These are phyloP conservation scores for Extremus antarcticus DNA, from an alignment of 495 filamentous ascomycete genomes.

Conservation along the genomic window DNA sequence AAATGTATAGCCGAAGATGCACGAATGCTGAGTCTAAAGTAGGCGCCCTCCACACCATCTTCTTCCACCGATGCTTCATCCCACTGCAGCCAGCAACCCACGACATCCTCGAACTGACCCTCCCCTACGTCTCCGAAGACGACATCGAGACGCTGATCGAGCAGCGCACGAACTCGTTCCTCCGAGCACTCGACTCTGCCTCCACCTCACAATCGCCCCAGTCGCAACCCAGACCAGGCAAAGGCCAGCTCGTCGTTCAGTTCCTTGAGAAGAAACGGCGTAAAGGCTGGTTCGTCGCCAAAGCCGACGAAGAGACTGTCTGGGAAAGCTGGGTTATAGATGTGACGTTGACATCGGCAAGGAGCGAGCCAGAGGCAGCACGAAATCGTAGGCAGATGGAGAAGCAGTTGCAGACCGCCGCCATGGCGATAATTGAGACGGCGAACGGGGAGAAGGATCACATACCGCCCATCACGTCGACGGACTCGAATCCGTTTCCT, in stretches of 20 bases:
- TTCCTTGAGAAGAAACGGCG: slow-evolving; percentile 89
- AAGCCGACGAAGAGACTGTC: slow-evolving; percentile 81
- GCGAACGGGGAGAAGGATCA: slow-evolving; percentile 88
- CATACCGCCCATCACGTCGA: slow-evolving; percentile 92
- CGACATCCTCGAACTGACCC: slow-evolving; percentile 84
- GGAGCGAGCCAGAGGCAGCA: slow-evolving; percentile 49
- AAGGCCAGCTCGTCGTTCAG: slow-evolving; percentile 74
- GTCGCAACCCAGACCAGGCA: slow-evolving; percentile 30
- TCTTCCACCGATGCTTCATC: slow-evolving; percentile 97
- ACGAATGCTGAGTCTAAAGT: background rate
- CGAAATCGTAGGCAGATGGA: slow-evolving; percentile 64
- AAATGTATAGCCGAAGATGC: background rate
- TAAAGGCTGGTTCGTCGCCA: slow-evolving; percentile 62
- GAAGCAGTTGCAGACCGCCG: slow-evolving; percentile 69
- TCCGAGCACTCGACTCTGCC: slow-evolving; percentile 44
- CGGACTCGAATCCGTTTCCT: slow-evolving; percentile 86
- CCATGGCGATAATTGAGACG: slow-evolving; percentile 74
- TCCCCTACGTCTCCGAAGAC: slow-evolving; percentile 77
- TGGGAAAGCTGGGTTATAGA: slow-evolving; percentile 95
- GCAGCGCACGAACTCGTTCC: slow-evolving; percentile 64
- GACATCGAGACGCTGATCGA: slow-evolving; percentile 91
- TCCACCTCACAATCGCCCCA: slow-evolving; percentile 31
- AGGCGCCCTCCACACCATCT: slow-evolving; percentile 95
- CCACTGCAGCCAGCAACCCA: slow-evolving; percentile 71
- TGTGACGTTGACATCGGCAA: slow-evolving; percentile 77